Conservation (phyloP, 208 protist genomes). For the Leishmania arabica region DNA sequence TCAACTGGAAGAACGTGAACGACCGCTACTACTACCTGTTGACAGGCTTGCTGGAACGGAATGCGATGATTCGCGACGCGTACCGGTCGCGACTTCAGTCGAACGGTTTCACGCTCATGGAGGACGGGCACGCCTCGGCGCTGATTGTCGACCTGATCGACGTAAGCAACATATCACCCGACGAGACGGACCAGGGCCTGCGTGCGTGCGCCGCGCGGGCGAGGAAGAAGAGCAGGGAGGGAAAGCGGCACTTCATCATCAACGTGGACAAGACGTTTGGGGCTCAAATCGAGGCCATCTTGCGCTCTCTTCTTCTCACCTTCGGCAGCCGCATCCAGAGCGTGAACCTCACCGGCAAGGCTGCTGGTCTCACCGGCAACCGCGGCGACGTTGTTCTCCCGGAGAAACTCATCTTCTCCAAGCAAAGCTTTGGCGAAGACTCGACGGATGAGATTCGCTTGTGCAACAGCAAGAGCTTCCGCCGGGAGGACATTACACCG, state of each 20-base stretch:
- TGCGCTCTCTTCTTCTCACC: slow-evolving; percentile 66
- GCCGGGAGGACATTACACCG: slow-evolving; percentile 36
- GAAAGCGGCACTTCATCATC: slow-evolving; percentile 68
- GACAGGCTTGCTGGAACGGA: slow-evolving; percentile 57
- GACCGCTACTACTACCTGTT: slow-evolving; percentile 82
- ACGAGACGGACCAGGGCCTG: slow-evolving; percentile 54
- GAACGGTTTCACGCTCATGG: slow-evolving; percentile 75
- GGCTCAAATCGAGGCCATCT: slow-evolving; percentile 72
- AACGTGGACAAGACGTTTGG: slow-evolving; percentile 91
- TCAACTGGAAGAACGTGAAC: slow-evolving; percentile 58
- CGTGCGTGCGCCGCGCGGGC: slow-evolving; percentile 26
- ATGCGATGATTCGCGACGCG: slow-evolving; percentile 48
- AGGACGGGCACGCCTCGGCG: slow-evolving; percentile 64
- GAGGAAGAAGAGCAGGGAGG: slow-evolving; percentile 1
- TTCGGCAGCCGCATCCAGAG: slow-evolving; percentile 79
- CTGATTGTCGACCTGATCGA: slow-evolving; percentile 82
- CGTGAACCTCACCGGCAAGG: slow-evolving; percentile 80
- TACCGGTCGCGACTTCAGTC: slow-evolving; percentile 59
- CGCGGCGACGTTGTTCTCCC: slow-evolving; percentile 84
- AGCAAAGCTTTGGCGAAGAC: slow-evolving; percentile 82
- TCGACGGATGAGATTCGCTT: slow-evolving; percentile 75
- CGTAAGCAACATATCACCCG: slow-evolving; percentile 42
- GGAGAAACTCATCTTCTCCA: slow-evolving; percentile 80
- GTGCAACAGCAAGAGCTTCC: slow-evolving; percentile 57
- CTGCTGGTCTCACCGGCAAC: slow-evolving; percentile 62